phyloP scores from a whole-genome alignment of 768 basidiomycete genomes.

The Lactarius trivialis region DNA sequence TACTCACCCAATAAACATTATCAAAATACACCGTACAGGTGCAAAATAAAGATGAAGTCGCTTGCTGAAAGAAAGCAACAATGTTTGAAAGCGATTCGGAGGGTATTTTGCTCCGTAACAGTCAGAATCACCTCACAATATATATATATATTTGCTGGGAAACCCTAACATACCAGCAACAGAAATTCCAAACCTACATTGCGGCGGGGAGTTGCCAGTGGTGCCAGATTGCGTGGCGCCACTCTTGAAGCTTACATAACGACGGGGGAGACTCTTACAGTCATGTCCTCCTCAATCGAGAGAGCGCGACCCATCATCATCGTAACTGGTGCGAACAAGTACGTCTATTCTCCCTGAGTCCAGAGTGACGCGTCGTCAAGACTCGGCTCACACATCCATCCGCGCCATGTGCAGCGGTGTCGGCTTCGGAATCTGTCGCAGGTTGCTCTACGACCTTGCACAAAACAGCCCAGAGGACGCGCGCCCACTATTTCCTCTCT shows the following conservation, averaged over 20 bases:
- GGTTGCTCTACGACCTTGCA: slow-evolving; percentile 66
- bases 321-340: slow-evolving; percentile 36
- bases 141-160: no score
- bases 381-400: not conserved
- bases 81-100: no score
- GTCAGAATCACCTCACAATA: no score
- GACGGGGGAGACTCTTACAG: no score
- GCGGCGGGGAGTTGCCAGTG: no score
- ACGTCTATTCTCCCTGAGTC: not conserved
- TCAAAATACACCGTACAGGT: no score
- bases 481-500: slow-evolving; percentile 36
- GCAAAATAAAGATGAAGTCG: no score
- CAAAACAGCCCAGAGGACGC: slow-evolving; percentile 45
- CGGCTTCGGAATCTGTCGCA: slow-evolving; percentile 77
- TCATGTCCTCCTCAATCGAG: not conserved
- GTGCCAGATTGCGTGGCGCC: not conserved
- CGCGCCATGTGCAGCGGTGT: slow-evolving; percentile 49
- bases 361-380: not conserved
- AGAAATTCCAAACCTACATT: no score
- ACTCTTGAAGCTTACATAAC: not conserved
- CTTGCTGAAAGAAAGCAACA: no score
- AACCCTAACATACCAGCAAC: no score
- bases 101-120: no score
- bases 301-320: slow-evolving; percentile 28
- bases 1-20: no score